phyloP scores from a whole-genome alignment of 2,329 filamentous ascomycete species.

The Metarhizium album region DNA sequence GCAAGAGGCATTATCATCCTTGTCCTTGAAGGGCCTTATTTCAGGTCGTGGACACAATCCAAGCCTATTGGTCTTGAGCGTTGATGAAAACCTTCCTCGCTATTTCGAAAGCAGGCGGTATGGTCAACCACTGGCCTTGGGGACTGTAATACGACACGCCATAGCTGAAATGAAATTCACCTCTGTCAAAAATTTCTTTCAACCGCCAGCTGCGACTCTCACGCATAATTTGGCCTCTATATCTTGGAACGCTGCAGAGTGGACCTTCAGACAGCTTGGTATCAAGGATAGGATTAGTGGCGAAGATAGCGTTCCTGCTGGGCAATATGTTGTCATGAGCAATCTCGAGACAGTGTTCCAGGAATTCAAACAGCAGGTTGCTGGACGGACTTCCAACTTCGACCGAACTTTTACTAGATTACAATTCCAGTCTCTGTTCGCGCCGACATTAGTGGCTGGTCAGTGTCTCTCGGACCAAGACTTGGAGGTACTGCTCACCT shows the following conservation, averaged over 20 bases:
- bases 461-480: conserved; percentile 50
- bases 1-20: conserved; percentile 62
- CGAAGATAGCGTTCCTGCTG: conserved; percentile 47
- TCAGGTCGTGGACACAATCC: conserved; percentile 28
- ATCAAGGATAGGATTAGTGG: conserved; percentile 37
- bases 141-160: conserved; percentile 67
- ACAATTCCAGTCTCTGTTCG: conserved; percentile 51
- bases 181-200: conserved; percentile 57
- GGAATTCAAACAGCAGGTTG: conserved; percentile 36
- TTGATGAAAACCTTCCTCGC: conserved; percentile 54
- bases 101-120: conserved; percentile 67
- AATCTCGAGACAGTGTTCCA: conserved; percentile 51
- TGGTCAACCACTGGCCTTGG: conserved; percentile 71
- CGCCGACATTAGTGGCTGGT: conserved; percentile 36
- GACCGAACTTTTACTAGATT: conserved; percentile 58
- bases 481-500: conserved; percentile 58
- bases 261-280: conserved; percentile 64
- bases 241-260: conserved; percentile 61
- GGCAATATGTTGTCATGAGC: conserved; percentile 53
- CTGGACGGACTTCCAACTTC: conserved; percentile 37
- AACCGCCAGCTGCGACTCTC: conserved; percentile 59
- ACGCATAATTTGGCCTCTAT: conserved; percentile 55
- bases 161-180: conserved; percentile 59
- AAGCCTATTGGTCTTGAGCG: conserved; percentile 40
- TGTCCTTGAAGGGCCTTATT: conserved; percentile 50